phyloP scores from a whole-genome alignment of 2,329 filamentous ascomycete species.

The Beauveria sp. region DNA sequence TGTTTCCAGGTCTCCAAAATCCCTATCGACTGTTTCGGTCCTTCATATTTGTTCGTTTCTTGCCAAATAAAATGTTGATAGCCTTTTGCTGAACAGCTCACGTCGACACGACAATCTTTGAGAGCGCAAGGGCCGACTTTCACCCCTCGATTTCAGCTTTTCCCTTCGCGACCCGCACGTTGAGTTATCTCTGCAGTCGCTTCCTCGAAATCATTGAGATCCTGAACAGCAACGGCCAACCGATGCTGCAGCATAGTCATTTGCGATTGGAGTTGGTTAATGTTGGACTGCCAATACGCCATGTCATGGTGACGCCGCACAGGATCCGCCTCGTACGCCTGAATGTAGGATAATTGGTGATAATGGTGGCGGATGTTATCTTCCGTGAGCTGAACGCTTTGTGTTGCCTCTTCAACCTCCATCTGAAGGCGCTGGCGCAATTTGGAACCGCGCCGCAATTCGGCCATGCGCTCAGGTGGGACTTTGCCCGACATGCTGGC shows the following conservation, averaged over 20 bases:
- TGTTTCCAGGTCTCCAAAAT: neutral
- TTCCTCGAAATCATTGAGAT: slow-evolving; percentile 10
- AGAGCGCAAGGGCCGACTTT: neutral
- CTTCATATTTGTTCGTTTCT: neutral
- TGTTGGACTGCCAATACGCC: neutral
- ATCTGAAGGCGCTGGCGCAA: slow-evolving; percentile 8
- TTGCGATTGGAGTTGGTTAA: neutral
- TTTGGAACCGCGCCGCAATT: slow-evolving; percentile 6
- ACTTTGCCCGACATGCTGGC: neutral
- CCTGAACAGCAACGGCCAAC: slow-evolving; percentile 2
- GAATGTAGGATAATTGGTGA: neutral
- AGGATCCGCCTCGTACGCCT: neutral
- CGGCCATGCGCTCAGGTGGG: slow-evolving; percentile 7
- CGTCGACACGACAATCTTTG: neutral
- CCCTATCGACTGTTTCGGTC: neutral
- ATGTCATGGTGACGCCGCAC: neutral
- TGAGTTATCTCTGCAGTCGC: neutral
- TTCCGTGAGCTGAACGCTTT: neutral
- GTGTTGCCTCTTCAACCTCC: slow-evolving; percentile 1
- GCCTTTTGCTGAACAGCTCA: neutral
- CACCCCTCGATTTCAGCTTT: neutral
- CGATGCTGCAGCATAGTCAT: neutral
- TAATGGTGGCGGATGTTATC: neutral
- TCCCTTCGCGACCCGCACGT: neutral
- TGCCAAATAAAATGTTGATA: neutral